Evolutionary conservation across 2,329 filamentous ascomycete genomes (phyloP).

Genomic region (Tolypocladium endophyticum): DNA sequence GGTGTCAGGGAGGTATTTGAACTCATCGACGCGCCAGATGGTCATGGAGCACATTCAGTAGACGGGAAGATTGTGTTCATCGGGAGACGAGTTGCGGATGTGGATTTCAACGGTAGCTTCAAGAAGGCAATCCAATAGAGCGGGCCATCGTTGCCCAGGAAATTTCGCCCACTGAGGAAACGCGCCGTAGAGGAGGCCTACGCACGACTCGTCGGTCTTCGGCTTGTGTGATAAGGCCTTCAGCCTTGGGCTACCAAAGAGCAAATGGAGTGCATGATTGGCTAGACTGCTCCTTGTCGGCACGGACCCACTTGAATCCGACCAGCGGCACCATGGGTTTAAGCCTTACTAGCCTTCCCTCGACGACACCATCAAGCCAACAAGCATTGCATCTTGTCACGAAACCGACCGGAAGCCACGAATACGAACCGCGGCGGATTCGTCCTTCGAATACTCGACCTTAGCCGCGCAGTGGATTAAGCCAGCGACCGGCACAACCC

Average conservation of each 20-base stretch:
- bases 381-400: conserved; percentile 1
- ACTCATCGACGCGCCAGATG: conserved; percentile 54
- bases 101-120: conserved; percentile 40
- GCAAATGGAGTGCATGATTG: conserved; percentile 13
- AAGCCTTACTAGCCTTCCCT: conserved; percentile 14
- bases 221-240: background rate
- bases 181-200: background rate
- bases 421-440: background rate
- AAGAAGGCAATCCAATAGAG: conserved; percentile 13
- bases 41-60: conserved; percentile 13
- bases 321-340: conserved; percentile 13
- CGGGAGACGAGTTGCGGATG: conserved; percentile 41
- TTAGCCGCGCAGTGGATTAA: background rate
- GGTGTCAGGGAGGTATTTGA: conserved; percentile 93
- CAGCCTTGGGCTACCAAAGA: background rate
- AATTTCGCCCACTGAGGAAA: background rate
- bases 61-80: conserved; percentile 55
- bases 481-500: background rate
- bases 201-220: background rate
- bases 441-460: background rate
- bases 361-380: conserved; percentile 9
- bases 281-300: conserved; percentile 15
- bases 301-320: conserved; percentile 29
- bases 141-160: background rate
- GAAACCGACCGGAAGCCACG: background rate